Evolutionary conservation across 345 rosid species (phyloP).

Genomic region (Hibiscus tridactylites): DNA sequence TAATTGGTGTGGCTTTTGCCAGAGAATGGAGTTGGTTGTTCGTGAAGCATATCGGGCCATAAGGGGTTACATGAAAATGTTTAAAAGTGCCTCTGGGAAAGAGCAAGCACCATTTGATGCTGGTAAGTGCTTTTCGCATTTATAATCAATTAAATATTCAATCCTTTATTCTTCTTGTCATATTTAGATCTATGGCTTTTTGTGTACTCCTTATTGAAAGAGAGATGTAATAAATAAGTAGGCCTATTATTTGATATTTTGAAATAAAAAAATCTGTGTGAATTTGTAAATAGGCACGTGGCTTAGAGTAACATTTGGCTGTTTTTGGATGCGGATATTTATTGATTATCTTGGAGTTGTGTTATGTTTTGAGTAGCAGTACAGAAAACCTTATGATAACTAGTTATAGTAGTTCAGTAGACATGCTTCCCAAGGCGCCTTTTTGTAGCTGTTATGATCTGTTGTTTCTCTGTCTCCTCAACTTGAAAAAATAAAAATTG

Average conservation of each 20-base stretch:
- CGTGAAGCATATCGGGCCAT: constrained; percentile 71
- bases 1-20: constrained; percentile 92
- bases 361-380: background rate
- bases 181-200: background rate
- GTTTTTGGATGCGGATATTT: background rate
- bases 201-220: background rate
- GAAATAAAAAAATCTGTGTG: background rate
- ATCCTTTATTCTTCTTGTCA: constrained; percentile 3
- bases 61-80: constrained; percentile 36
- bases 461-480: background rate
- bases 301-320: background rate
- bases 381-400: background rate
- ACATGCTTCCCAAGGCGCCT: background rate
- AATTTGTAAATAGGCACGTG: background rate
- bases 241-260: background rate
- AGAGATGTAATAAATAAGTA: background rate
- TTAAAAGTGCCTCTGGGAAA: constrained; percentile 31
- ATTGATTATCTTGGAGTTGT: background rate
- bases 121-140: constrained; percentile 30
- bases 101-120: constrained; percentile 23
- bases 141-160: constrained; percentile 4
- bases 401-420: background rate
- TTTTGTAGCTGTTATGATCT: background rate
- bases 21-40: constrained; percentile 83
- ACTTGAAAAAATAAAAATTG: background rate